These are phyloP conservation scores for Fusarium poae DNA, from an alignment of 2,329 filamentous ascomycete species.

Conservation along the genomic window DNA sequence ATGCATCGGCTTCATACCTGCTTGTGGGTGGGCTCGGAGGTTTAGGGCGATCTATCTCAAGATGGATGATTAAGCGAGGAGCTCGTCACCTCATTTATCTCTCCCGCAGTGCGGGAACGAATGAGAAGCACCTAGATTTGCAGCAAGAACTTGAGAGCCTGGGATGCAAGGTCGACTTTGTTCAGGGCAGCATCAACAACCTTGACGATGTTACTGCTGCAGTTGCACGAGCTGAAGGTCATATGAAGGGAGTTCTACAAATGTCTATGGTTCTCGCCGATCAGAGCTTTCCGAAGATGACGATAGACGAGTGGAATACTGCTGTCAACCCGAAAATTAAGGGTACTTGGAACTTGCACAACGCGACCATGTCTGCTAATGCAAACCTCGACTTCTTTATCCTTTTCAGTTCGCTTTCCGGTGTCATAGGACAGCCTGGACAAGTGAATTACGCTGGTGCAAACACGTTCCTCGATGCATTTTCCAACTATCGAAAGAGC, in stretches of 20 bases:
- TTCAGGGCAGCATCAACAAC: slow-evolving; percentile 5
- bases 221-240: neutral
- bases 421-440: slow-evolving; percentile 5
- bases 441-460: slow-evolving; percentile 13
- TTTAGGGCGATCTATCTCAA: slow-evolving; percentile 1
- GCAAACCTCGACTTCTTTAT: slow-evolving; percentile 16
- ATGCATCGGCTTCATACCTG: neutral
- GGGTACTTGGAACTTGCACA: slow-evolving; percentile 11
- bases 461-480: slow-evolving; percentile 11
- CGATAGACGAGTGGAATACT: slow-evolving; percentile 4
- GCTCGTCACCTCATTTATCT: slow-evolving; percentile 8
- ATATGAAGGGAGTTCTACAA: slow-evolving; percentile 6
- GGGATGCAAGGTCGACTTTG: neutral
- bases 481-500: neutral
- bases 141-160: neutral
- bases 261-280: slow-evolving; percentile 16
- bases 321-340: neutral
- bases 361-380: neutral
- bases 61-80: slow-evolving; percentile 9
- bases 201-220: neutral
- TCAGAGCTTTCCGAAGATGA: neutral
- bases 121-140: neutral
- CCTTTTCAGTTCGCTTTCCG: slow-evolving; percentile 11
- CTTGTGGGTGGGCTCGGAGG: slow-evolving; percentile 6
- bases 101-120: neutral